Percentiles rank a stretch among this genome's conserved stretches.
phyloP scores from a whole-genome alignment of 1,284 basidiomycete species.

The Prillingera fragicola region DNA sequence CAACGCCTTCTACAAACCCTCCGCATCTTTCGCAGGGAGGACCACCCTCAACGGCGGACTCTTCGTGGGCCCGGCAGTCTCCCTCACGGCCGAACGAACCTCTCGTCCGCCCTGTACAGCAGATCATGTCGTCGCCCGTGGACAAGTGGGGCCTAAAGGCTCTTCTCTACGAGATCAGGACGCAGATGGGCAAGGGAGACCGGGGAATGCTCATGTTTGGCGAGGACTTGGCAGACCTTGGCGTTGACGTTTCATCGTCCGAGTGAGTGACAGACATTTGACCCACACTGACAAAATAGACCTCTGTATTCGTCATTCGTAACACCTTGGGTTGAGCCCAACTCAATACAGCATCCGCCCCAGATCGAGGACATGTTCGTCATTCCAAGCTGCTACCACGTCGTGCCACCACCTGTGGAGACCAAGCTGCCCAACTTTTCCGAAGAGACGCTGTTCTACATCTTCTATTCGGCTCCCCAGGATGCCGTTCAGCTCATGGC shows the following conservation, averaged over 20 bases:
- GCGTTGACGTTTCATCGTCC: slow-evolving; percentile 77
- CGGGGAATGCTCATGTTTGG: slow-evolving; percentile 80
- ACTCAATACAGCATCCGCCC: slow-evolving; percentile 47
- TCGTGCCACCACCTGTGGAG: slow-evolving; percentile 82
- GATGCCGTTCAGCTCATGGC: slow-evolving; percentile 86
- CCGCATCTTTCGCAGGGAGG: slow-evolving; percentile 21
- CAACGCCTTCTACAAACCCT: slow-evolving; percentile 33
- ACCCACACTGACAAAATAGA: slow-evolving; percentile 49
- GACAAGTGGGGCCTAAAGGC: slow-evolving; percentile 92
- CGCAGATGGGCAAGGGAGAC: slow-evolving; percentile 71
- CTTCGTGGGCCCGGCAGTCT: slow-evolving; percentile 32
- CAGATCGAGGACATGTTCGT: slow-evolving; percentile 57
- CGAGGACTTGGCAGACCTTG: slow-evolving; percentile 86
- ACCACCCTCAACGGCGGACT: slow-evolving; percentile 29
- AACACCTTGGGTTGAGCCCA: slow-evolving; percentile 93
- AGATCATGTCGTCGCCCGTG: slow-evolving; percentile 86
- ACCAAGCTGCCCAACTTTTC: slow-evolving; percentile 82
- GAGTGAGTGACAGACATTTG: slow-evolving; percentile 74
- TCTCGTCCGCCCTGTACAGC: slow-evolving; percentile 86
- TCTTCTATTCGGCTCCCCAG: slow-evolving; percentile 93
- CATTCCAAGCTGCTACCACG: slow-evolving; percentile 88
- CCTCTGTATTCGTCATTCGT: slow-evolving; percentile 90
- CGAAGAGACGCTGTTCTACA: slow-evolving; percentile 97
- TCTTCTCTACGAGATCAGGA: slow-evolving; percentile 81
- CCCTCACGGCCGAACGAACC: slow-evolving; percentile 45